Base-by-base conservation (phyloP, 805 yeast genomes). In the Sporopachydermia quercuum region DNA sequence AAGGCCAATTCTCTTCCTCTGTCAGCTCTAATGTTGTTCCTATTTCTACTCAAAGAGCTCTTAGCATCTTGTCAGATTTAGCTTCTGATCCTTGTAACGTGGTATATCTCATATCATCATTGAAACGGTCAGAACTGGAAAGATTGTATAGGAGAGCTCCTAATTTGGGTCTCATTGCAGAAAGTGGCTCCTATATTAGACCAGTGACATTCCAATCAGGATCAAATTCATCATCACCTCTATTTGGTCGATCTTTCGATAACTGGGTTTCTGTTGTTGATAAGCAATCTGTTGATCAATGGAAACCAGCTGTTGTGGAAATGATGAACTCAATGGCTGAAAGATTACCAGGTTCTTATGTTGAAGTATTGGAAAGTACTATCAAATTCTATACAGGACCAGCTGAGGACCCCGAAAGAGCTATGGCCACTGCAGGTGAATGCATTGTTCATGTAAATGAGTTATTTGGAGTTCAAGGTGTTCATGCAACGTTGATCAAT, bases 101-200 rank as follows among this genome's bases (percentile, higher is more conserved):
- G 36, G 86, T 89, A 2, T 87, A 78, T 52, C 67, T 87, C 3
- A 66, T 80, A 41, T 76, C 86, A 46, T 71, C 74, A 36, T 69
- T 76, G 50, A 76, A 75, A 39, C 66, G 79, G 43, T 57, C 66
- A 1, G 82, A 77, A 35, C 59, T 87, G 51, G 82, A 79, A 44
- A 65, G 82, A 40, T 60, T 74, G 40, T 86, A 78, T 59, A 66
- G 78, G 15, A 69, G 84, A 47, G 68, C 75, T 3, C 73, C 79
- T 1, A 72, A 73, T 34, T 51, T 87, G 19, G 96, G 96, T 0
- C 62, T 89, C 39, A 76, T 89, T 45, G 94, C 96, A 1, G 97
- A 87, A 56, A 78, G 79, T 52, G 97, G 97, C 30, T 93, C 85
- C 0, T 84, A 71, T 50, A 66, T 89, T 23, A 76, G 58, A 17